Conservation (phyloP, 1,139 yeast species). For the Candida mesenterica region DNA sequence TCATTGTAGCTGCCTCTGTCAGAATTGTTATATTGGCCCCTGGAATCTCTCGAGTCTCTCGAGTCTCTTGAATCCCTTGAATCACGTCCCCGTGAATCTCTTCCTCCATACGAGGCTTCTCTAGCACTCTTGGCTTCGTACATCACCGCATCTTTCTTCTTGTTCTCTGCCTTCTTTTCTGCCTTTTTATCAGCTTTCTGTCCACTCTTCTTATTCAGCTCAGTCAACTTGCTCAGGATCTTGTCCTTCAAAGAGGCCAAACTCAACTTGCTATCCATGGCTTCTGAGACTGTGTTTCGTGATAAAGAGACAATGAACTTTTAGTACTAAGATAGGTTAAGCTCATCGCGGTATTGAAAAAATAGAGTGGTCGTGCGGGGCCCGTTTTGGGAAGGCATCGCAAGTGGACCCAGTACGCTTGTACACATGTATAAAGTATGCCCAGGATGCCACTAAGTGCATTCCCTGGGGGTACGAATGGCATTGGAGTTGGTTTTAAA, state of each 20-base stretch:
- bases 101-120: constrained; percentile 8
- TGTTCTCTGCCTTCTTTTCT: constrained; percentile 15
- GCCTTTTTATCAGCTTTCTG: constrained; percentile 22
- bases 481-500: too few relatives aligned
- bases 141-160: constrained; percentile 3
- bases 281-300: neutral
- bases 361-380: too few relatives aligned
- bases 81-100: constrained; percentile 2
- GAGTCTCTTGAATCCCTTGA: constrained; percentile 3
- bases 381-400: too few relatives aligned
- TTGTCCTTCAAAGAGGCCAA: constrained; percentile 58
- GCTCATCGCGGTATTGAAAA: too few relatives aligned
- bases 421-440: too few relatives aligned
- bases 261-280: constrained; percentile 38
- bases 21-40: neutral
- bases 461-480: too few relatives aligned
- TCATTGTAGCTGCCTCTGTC: neutral
- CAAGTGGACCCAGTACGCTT: too few relatives aligned
- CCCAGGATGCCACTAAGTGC: too few relatives aligned
- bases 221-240: constrained; percentile 46
- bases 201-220: constrained; percentile 21
- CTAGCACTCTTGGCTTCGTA: constrained; percentile 7
- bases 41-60: neutral
- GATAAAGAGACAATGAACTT: too few relatives aligned
- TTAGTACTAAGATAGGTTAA: too few relatives aligned